phyloP scores from a whole-genome alignment of 73 alveolate species.

The Paramecium biaurelia region DNA sequence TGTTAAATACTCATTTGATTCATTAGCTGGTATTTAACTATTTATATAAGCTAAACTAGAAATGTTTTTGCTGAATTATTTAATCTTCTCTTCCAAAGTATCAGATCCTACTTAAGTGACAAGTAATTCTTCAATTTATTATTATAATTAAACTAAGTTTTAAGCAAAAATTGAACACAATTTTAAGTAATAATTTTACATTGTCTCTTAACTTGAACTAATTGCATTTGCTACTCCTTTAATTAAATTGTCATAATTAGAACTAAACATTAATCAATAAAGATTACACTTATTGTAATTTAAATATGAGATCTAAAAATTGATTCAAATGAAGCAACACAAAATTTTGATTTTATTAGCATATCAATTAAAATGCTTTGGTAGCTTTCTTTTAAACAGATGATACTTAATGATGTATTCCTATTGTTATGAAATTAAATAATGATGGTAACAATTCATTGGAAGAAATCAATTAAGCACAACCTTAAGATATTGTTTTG shows the following conservation, averaged over 20 bases:
- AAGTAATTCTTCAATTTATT: neutral
- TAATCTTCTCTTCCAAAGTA: neutral
- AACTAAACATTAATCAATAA: neutral
- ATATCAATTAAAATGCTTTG: conserved; percentile 31
- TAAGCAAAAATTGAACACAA: neutral
- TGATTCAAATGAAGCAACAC: neutral
- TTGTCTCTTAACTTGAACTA: neutral
- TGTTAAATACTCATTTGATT: neutral
- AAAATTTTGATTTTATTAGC: neutral
- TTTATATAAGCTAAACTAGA: neutral
- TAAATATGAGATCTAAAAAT: neutral
- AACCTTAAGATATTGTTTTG: neutral
- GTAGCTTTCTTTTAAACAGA: neutral
- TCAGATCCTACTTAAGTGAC: neutral
- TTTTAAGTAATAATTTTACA: neutral
- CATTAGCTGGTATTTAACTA: neutral
- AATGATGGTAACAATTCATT: neutral
- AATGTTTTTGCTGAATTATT: neutral
- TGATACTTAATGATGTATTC: neutral
- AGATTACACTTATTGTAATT: neutral
- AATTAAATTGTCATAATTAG: conserved; percentile 3
- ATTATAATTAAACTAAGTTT: neutral
- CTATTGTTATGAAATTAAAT: conserved; percentile 5
- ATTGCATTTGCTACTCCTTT: conserved; percentile 53
- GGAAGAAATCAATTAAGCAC: neutral